Base-by-base conservation (phyloP, 345 rosid species). In the Pugionium cornutum region DNA sequence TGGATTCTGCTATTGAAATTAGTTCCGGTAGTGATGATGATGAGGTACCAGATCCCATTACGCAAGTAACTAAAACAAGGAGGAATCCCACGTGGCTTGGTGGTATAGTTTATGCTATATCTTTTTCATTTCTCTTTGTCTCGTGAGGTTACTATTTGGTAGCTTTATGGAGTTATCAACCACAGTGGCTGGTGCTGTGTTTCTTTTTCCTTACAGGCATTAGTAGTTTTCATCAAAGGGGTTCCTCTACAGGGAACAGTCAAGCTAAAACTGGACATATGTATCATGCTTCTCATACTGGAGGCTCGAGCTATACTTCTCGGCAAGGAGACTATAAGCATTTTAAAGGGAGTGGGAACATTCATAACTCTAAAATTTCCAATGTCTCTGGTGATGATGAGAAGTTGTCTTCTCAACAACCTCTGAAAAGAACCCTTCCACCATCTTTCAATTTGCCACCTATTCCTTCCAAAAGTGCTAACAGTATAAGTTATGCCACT, bases 401-500 rank as follows among this genome's bases (percentile, higher is more conserved):
- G 73, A 88, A 75, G 53, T 53, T 76, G 69, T 68, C 88, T 29
- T 85, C 92, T 37, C 87, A 83, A 18, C 89, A 82, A 64, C 86
- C 89, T 73, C 68, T 78, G 31, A 82, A 67, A 79, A 82, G 95
- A 75, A 83, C 86, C 43, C 82, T 90, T 77, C 95, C 97, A 25
- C 48, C 79, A 25, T 79, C 86, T 70, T 51, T 83, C 57, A 75
- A 62, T 67, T 46, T 61, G 25, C 65, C 74, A 61, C 58, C 58
- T 28, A 28, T 67, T 32, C 69, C 70, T 65, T 51, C 66, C 9
- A 75, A 73, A 72, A 50, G 62, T 45, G 54, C 69, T 48, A 77
- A 45, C 69, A 66, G 33, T 42, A 46, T 40, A 29, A 83, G 76
- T 61, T 64, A 64, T 74, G 77, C 47, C 37, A 74, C 62, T 49